Percentiles rank a stretch among this genome's conserved stretches.
Conservation (phyloP, 2,329 filamentous ascomycete genomes). For the Purpureocillium lavendulum region DNA sequence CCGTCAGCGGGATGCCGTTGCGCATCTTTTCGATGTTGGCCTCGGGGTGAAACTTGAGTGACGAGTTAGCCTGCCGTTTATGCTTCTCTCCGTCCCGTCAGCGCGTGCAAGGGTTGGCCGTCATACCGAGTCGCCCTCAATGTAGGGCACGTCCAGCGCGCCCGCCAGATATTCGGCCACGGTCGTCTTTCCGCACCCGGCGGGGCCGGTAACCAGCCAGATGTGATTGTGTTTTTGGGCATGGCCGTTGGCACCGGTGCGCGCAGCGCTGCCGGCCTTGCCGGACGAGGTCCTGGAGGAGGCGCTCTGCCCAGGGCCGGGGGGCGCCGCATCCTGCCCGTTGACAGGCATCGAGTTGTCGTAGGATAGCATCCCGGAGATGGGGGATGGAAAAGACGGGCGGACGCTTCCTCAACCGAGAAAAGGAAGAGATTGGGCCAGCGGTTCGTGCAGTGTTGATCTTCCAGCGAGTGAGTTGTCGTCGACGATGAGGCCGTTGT, state of each 20-base stretch:
- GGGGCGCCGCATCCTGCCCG: slow-evolving; percentile 24
- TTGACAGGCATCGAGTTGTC: slow-evolving; percentile 36
- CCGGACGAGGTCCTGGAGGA: slow-evolving; percentile 12
- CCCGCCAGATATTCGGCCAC: slow-evolving; percentile 58
- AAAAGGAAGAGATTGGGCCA: no score
- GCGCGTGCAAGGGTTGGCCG: not conserved
- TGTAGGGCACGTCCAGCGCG: slow-evolving; percentile 57
- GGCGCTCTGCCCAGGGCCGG: slow-evolving; percentile 2
- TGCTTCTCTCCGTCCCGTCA: not conserved
- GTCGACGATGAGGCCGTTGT: no score
- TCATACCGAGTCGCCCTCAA: slow-evolving; percentile 72
- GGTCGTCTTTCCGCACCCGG: slow-evolving; percentile 73
- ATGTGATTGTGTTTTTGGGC: slow-evolving; percentile 52
- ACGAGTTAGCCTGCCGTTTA: no score
- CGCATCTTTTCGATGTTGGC: slow-evolving; percentile 90
- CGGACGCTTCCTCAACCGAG: no score
- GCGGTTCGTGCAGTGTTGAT: no score
- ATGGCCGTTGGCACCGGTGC: slow-evolving; percentile 8
- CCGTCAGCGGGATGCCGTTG: slow-evolving; percentile 73
- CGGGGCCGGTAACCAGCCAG: slow-evolving; percentile 72
- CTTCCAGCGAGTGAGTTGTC: no score
- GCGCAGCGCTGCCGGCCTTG: slow-evolving; percentile 19
- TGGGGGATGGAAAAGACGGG: no score
- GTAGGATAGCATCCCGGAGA: slow-evolving; percentile 46
- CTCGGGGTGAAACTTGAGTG: slow-evolving; percentile 58